Evolutionary conservation across 257 asterid species (phyloP), one percentile per base, ranked within the genome.

Genomic region (Salvia splendens): DNA sequence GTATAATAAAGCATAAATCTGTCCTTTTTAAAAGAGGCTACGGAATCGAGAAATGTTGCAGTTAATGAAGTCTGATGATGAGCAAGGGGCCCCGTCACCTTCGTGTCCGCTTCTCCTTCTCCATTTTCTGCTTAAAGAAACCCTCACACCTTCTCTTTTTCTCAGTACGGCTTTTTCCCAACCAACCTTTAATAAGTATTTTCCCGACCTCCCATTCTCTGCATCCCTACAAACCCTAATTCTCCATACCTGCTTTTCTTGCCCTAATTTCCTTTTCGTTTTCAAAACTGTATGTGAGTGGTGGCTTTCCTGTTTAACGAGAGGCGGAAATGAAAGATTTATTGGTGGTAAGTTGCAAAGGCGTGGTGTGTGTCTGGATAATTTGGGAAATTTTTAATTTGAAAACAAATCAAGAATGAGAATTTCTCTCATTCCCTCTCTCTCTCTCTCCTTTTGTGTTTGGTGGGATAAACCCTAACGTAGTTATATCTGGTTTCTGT

Each of bases 61-160:
- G 6, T 38, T 59, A 12, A 66, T 30, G 66, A 58, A n/a, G 3
- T 49, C 16, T 24, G 65, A 43, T 33, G 6, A 57, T 15, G 56
- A 32, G 67, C 6, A 68, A 50, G 74, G 83, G 83, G 78, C 8
- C 83, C 83, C 80, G 61, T 74, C 8, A 2, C 52, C 65, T 7
- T 45, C 80, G 83, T 72, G 83, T 64, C 81, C 73, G 16, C 10
- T 10, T 54, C 66, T 53, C 75, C 50, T 17, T 50, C 76, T 7
- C 50, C 69, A 14, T 75, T 62, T 67, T 10, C 42, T 40, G 45
- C 51, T 56, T 54, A 40, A 40, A 40, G 45, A 40, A 40, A 40
- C 45, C 11, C 45, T 2, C 45, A 40, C 45, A 8, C 11, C 74
- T 30, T 41, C 46, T 53, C 79, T 54, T 40, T 40, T 64, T 24